Evolutionary conservation across 2,329 filamentous ascomycete species (phyloP), one percentile per base, ranked within the genome.

Genomic region (Aspergillus novofumigatus): DNA sequence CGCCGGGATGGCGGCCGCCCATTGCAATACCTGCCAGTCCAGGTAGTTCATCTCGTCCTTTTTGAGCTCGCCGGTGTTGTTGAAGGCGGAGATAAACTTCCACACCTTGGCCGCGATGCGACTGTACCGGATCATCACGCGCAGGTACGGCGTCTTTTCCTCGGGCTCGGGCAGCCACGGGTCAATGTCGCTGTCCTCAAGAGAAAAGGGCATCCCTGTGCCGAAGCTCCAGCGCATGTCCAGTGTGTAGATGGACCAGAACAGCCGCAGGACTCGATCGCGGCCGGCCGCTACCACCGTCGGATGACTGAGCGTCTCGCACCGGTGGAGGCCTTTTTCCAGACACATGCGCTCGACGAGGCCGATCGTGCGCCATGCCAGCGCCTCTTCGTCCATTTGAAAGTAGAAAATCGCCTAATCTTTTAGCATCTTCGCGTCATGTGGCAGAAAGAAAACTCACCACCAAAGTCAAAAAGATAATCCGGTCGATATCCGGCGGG

Each of bases 351-450:
- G 84, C 17, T 89, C 85, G 1, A 92, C 90, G 61, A 94, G 85
- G 1, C 92, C 92, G 70, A 95, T 92, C n/a, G 92, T 84, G 11
- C 92, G 85, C 91, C 92, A 97, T 0, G 91, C 89, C 10, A 93
- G 80, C 0, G 87, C 82, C 72, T 97, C 92, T 63, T 96, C 90
- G 63, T 92, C 92, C 51, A 86, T 86, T 50, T 96, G 85, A 68
- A 95, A 97, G 61, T 92, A 84, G 70, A 92, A 96, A 57, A 86
- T 87, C 29, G 82, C 82, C 85, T 87, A 53, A 25, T n/a, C 14
- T 4, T 14, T 67, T 45, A 64, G 64, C 38, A 47, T 2, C 11
- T 11, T 9, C 1, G 3, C 1, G 4, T 17, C 20, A 9, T 5
- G 5, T 17, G 17, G 3, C 3, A 28, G 3, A 14, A 21, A 1